Base-by-base conservation (phyloP, 805 yeast genomes). In the Wickerhamiella domercqiae region DNA sequence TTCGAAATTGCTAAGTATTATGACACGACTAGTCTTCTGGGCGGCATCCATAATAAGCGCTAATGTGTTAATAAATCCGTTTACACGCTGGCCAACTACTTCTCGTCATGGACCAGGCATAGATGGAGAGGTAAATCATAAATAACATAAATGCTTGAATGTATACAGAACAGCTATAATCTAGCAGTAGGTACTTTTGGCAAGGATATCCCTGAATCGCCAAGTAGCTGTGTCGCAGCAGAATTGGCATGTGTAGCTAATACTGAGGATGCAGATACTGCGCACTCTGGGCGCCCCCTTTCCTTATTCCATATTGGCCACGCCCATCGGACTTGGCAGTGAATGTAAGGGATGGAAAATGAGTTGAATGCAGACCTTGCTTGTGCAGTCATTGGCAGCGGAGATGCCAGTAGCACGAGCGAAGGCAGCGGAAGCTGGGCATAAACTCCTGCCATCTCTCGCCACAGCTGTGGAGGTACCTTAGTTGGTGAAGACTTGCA, bases 401-500 rank as follows among this genome's bases (percentile, higher is more conserved):
- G 46, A 1, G 41, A 28, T 3, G 38, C 46, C 18, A 42, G 32
- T 11, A 37, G 14, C 29, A 35, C 26, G 17, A 41, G 18, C n/a
- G 41, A 25, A 26, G 34, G 37, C 29, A n/a, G 20, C 2, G 3
- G 7, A 19, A 32, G 32, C 13, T 31, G 36, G 24, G 24, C 20
- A 18, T 30, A 35, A 2, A 34, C 36, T 6, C 46, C 46, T 5
- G 39, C 37, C 22, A 39, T 33, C 24, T 42, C 41, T 16, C 43
- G 42, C 43, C 40, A 35, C 14, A 37, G 18, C 5, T 21, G 21
- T 7, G 40, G 38, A 22, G 40, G 32, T 13, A 39, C 41, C 32
- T 42, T 42, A 7, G 38, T 29, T 11, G 17, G n/a, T 24, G 41
- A 39, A 5, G 41, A 42, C 28, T 42, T 42, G 26, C 46, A 42